These are phyloP conservation scores for Chamaecyparis obtusa DNA, from an alignment of 75 land plant species.

Conservation along the genomic window DNA sequence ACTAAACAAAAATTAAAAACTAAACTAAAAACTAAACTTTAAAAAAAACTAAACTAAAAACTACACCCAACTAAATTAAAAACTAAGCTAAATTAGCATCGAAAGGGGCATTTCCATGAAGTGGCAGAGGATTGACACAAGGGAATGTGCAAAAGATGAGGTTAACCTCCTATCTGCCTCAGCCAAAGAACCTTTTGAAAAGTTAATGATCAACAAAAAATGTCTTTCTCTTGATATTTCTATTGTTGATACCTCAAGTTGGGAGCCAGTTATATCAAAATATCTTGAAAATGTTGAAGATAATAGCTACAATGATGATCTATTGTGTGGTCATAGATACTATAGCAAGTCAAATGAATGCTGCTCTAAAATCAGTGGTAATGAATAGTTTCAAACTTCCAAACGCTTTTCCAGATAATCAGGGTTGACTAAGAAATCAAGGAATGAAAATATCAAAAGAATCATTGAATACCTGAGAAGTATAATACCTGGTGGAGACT, in stretches of 20 bases:
- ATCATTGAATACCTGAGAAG: slow-evolving; percentile 22
- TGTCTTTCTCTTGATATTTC: background rate
- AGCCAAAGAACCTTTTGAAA: background rate
- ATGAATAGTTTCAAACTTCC: background rate
- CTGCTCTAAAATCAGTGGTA: background rate
- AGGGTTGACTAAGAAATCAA: slow-evolving; percentile 12
- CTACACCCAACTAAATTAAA: too few species aligned
- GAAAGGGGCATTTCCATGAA: slow-evolving; percentile 28
- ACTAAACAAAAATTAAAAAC: too few species aligned
- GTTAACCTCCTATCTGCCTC: slow-evolving; percentile 12
- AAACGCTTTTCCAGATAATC: background rate
- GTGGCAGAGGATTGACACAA: slow-evolving; percentile 22
- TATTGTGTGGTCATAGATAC: background rate
- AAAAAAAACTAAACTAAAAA: too few species aligned
- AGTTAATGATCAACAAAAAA: background rate
- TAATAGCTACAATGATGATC: background rate
- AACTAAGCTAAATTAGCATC: too few species aligned
- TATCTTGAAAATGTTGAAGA: background rate
- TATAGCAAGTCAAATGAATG: background rate
- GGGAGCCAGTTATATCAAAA: background rate
- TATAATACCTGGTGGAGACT: slow-evolving; percentile 51
- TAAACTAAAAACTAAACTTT: too few species aligned
- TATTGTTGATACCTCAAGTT: slow-evolving; percentile 28
- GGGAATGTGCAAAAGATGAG: slow-evolving; percentile 16
- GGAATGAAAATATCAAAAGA: slow-evolving; percentile 31